Evolutionary conservation across 805 yeast species (phyloP), one percentile per base, ranked within the genome.

Genomic region (Yamadazyma laniorum): DNA sequence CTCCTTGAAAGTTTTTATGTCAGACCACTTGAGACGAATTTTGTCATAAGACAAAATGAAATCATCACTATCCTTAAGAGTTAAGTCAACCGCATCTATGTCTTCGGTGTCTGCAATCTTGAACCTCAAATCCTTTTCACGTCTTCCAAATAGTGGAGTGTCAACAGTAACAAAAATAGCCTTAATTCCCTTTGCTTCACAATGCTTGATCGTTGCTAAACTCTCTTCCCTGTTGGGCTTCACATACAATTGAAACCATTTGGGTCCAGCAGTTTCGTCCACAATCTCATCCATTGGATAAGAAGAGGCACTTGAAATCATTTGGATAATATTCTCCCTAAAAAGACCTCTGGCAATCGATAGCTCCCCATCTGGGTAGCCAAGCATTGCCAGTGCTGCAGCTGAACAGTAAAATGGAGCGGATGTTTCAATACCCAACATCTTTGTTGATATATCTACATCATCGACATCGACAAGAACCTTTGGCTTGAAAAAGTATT

Each of bases 131-230:
- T 75, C 79, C 37, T 71, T 65, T 45, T 74, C 80, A 33, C 82
- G 56, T 32, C 72, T 61, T 1, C 82, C 82, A 34, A 77, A 59
- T 35, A 65, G 68, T 0, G 80, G 75, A 13, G 77, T 67, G 48
- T 77, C 82, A 12, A 77, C 76, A 3, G 82, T 77, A 34, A 78
- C 64, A 41, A 75, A 72, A 4, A 77, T 47, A 0, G 71, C 80
- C 49, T 70, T 70, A 38, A 71, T 56, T 4, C 72, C 70, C 11
- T 61, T 53, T 14, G 49, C 49, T 35, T 71, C 71, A 13, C 69
- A 69, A 25, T 64, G 63, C 34, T 55, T 56, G 12, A 75, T 58
- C 25, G 58, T 46, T n/a, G 53, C 44, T 12, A 42, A 40, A 29
- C 68, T 54, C 21, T 55, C 46, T 18, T 56, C 51, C 13, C 74